Conservation (phyloP, 352 stramenopile genomes). For the Globisporangium radiosum region DNA sequence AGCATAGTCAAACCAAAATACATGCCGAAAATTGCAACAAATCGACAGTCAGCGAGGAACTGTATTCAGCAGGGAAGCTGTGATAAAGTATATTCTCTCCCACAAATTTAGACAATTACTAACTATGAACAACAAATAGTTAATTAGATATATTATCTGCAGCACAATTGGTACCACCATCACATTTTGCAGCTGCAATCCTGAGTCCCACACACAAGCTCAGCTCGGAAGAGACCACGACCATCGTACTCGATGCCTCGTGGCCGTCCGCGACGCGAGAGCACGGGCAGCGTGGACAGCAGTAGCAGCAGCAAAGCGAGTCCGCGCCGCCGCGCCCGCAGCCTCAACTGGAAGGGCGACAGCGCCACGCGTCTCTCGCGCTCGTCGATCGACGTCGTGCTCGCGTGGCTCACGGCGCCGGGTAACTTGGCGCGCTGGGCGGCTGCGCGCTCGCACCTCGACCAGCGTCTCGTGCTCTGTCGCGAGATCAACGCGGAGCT, state of each 20-base stretch:
- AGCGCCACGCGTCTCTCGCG: conserved; percentile 2
- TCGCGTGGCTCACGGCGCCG: conserved; percentile 21
- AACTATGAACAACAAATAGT: not conserved
- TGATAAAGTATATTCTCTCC: not conserved
- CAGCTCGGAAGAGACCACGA: too few species aligned
- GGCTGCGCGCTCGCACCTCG: not conserved
- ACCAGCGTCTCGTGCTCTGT: conserved; percentile 6
- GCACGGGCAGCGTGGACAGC: not conserved
- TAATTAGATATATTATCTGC: not conserved
- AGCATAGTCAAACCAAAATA: too few species aligned
- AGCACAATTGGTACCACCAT: too few species aligned
- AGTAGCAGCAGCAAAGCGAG: not conserved
- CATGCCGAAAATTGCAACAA: too few species aligned
- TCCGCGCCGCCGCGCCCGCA: not conserved
- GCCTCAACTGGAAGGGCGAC: conserved; percentile 8
- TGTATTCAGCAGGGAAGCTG: too few species aligned
- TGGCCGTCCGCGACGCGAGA: not conserved
- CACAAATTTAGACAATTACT: not conserved
- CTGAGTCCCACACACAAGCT: too few species aligned
- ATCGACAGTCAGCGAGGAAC: too few species aligned
- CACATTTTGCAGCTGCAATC: too few species aligned
- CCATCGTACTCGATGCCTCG: not conserved
- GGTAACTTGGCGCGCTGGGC: conserved; percentile 26
- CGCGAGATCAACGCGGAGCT: conserved; percentile 11
- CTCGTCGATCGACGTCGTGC: conserved; percentile 24